phyloP scores from a whole-genome alignment of 163 green algal species.

The Scenedesmus sp. region DNA sequence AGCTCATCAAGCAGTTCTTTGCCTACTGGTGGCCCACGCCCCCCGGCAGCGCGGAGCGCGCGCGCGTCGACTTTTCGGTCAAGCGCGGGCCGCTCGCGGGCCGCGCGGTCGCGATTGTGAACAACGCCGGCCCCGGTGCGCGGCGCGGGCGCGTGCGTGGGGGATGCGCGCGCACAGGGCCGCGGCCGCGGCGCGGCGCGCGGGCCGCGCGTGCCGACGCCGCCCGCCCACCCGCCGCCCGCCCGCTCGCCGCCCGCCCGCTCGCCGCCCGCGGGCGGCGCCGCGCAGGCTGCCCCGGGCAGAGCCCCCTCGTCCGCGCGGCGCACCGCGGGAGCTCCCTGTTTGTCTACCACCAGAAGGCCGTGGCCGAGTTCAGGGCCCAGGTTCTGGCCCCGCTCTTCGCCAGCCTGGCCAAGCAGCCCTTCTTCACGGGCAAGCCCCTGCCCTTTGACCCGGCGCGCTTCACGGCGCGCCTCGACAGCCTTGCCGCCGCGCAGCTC shows the following conservation, averaged over 20 bases:
- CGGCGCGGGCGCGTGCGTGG: background rate
- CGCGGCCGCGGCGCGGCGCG: background rate
- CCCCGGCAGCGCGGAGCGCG: background rate
- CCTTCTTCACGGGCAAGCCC: conserved; percentile 12
- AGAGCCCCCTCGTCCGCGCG: no score
- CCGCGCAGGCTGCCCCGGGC: no score
- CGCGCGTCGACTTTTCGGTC: conserved; percentile 13
- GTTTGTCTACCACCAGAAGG: conserved; percentile 39
- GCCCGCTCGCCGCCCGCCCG: background rate
- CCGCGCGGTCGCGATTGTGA: conserved; percentile 23
- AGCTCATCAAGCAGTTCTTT: conserved; percentile 39
- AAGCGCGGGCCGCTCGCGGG: conserved; percentile 24
- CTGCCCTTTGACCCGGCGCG: conserved; percentile 1
- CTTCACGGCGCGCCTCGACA: conserved; percentile 4
- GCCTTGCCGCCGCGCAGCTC: conserved; percentile 13
- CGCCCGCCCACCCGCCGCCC: background rate
- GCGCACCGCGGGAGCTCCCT: conserved; percentile 15
- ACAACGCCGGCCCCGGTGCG: background rate
- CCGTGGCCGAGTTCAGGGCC: conserved; percentile 23
- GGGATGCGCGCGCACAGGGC: background rate
- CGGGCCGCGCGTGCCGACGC: background rate
- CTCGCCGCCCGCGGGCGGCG: no score
- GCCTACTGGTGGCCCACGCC: conserved; percentile 36
- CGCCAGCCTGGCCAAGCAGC: background rate
- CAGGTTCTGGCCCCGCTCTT: conserved; percentile 36